These are phyloP conservation scores for Skeletonema costatum DNA, from an alignment of 108 stramenopile species.

Conservation along the genomic window DNA sequence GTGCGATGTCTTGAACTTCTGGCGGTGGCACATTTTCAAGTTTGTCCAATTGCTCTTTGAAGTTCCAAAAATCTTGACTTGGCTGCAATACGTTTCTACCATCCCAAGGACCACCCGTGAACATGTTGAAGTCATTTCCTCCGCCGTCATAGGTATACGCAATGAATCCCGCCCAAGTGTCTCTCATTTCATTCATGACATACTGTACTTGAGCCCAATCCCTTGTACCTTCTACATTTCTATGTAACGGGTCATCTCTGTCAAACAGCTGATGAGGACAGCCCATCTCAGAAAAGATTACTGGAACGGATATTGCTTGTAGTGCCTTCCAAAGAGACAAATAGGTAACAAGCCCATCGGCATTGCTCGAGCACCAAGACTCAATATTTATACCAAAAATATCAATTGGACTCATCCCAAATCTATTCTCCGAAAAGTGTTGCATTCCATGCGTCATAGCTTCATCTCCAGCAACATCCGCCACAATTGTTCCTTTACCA, in stretches of 20 bases:
- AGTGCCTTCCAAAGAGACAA: constrained; percentile 47
- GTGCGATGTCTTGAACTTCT: neutral
- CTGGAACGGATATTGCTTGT: constrained; percentile 36
- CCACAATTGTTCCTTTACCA: constrained; percentile 7
- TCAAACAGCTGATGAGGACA: constrained; percentile 63
- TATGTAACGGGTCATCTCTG: constrained; percentile 44
- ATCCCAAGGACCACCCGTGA: constrained; percentile 52
- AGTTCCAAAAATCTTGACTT: constrained; percentile 52
- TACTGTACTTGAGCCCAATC: constrained; percentile 59
- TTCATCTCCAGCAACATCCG: constrained; percentile 7
- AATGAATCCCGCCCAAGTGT: constrained; percentile 57
- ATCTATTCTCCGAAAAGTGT: constrained; percentile 26
- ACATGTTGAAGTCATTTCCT: constrained; percentile 60
- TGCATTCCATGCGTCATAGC: neutral
- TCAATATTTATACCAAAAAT: constrained; percentile 70
- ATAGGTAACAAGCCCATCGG: no score
- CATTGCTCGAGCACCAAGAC: constrained; percentile 69
- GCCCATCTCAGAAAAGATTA: constrained; percentile 73
- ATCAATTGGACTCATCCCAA: constrained; percentile 29
- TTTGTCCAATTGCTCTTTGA: constrained; percentile 26
- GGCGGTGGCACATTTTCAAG: neutral
- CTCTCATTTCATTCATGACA: constrained; percentile 50
- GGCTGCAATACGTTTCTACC: constrained; percentile 31
- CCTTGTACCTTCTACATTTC: constrained; percentile 32
- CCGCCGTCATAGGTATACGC: constrained; percentile 63